Evolutionary conservation across 2,329 filamentous ascomycete genomes (phyloP), one percentile per base, ranked within the genome.

Genomic region (Colletotrichum higginsianum): DNA sequence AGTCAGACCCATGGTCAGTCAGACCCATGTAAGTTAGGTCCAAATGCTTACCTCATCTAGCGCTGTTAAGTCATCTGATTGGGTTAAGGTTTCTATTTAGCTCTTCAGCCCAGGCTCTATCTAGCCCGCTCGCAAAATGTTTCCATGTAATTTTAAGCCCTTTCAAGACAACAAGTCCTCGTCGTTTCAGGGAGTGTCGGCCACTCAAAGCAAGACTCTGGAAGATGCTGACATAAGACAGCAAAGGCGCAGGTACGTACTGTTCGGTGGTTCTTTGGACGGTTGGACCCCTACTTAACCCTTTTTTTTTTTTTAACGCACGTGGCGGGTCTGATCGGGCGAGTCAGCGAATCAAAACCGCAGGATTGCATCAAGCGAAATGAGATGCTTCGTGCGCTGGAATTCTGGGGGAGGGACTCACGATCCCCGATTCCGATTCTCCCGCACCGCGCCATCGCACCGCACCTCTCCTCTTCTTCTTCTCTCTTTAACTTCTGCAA

Each of bases 291-390:
- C 56, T 49, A 58, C 35, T 61, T 61, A 58, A 66, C 47, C 61
- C 61, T 66, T 55, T 42, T 26, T 55, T 26, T 26, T 57, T 42
- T 57, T 56, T 44, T 47, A 44, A 38, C 4, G 57, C 64, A 71
- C 50, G 38, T 71, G 58, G 58, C 65, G 68, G 68, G 68, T 71
- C 64, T 63, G 52, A 57, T 58, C 40, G 12, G 58, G 38, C 38
- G 1, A 18, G 35, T 26, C 16, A 30, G 21, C 68, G 65, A 71
- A 68, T 71, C 16, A 18, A 58, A 71, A 68, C 68, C 13, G 21
- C 7, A 15, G 50, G 52, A 12, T n/a, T 11, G 65, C 53, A 55
- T 53, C 63, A 71, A 68, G 57, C 68, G 68, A 71, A 18, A 71
- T 71, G 46, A 62, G 47, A 26, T 12, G 26, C 35, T 60, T 67